Conservation (phyloP, 441 rosid species). For the Adansonia grandidieri region DNA sequence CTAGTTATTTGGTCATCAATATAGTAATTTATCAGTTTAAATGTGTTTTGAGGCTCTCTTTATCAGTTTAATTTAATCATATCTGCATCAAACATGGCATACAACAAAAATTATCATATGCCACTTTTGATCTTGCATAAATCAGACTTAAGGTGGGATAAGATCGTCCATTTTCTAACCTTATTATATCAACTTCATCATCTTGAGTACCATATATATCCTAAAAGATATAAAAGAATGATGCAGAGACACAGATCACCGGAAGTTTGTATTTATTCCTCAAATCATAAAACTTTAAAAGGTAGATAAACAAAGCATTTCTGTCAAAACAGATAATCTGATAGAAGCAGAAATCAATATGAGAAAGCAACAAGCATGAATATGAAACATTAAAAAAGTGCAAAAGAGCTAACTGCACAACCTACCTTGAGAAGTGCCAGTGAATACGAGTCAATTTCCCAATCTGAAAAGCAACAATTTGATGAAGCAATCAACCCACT, state of each 20-base stretch:
- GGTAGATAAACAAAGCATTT: neutral
- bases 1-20: neutral
- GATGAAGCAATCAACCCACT: conserved; percentile 74
- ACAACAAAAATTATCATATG: neutral
- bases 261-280: neutral
- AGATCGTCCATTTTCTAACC: conserved; percentile 7
- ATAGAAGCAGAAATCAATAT: neutral
- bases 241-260: conserved; percentile 25
- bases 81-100: neutral
- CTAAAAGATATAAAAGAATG: conserved; percentile 11
- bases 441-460: conserved; percentile 76
- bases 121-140: conserved; percentile 14
- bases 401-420: conserved; percentile 17
- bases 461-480: conserved; percentile 64
- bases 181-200: neutral
- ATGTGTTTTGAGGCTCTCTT: neutral
- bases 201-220: neutral
- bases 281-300: conserved; percentile 4
- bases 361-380: neutral
- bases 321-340: neutral
- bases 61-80: neutral
- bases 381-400: neutral
- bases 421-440: conserved; percentile 80
- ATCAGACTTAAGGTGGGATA: conserved; percentile 5
- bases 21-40: conserved; percentile 5